Percentiles rank a stretch among this genome's conserved stretches.
Conservation (phyloP, 1,284 basidiomycete genomes). For the Fomitopsis betulina region DNA sequence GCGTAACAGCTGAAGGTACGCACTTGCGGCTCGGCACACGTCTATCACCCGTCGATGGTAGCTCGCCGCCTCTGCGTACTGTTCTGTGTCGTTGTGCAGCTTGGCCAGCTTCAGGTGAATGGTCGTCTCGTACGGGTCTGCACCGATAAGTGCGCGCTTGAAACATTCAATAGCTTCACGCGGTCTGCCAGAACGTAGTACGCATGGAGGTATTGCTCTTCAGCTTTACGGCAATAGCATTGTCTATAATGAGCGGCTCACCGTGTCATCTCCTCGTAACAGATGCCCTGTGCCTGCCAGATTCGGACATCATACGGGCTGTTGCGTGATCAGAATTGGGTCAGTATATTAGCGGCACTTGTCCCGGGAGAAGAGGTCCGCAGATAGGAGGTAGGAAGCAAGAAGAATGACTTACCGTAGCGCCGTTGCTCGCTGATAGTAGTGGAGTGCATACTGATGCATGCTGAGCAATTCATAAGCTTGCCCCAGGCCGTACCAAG, state of each 20-base stretch:
- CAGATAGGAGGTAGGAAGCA: not conserved
- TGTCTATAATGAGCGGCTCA: constrained; percentile 24
- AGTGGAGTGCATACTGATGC: constrained; percentile 94
- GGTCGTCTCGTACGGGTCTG: constrained; percentile 75
- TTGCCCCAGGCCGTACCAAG: constrained; percentile 98
- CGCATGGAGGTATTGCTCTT: not conserved
- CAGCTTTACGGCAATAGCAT: not conserved
- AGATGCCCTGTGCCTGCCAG: constrained; percentile 93
- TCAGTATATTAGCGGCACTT: constrained; percentile 3
- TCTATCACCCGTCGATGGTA: constrained; percentile 76
- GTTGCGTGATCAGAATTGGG: not conserved
- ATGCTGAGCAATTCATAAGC: constrained; percentile 96
- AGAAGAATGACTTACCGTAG: constrained; percentile 54
- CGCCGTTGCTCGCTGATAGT: constrained; percentile 94
- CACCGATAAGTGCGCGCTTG: constrained; percentile 83
- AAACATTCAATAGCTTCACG: constrained; percentile 87
- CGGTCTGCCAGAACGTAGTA: constrained; percentile 39
- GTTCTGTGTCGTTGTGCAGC: constrained; percentile 66
- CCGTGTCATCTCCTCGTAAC: constrained; percentile 90
- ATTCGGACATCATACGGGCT: constrained; percentile 96
- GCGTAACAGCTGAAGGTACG: constrained; percentile 2
- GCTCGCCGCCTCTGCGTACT: constrained; percentile 59
- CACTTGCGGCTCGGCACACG: constrained; percentile 59
- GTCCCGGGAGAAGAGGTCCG: constrained; percentile 4
- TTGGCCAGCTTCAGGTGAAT: constrained; percentile 77